Base-by-base conservation (phyloP, 2,329 filamentous ascomycete species). In the Grosmannia huntii region DNA sequence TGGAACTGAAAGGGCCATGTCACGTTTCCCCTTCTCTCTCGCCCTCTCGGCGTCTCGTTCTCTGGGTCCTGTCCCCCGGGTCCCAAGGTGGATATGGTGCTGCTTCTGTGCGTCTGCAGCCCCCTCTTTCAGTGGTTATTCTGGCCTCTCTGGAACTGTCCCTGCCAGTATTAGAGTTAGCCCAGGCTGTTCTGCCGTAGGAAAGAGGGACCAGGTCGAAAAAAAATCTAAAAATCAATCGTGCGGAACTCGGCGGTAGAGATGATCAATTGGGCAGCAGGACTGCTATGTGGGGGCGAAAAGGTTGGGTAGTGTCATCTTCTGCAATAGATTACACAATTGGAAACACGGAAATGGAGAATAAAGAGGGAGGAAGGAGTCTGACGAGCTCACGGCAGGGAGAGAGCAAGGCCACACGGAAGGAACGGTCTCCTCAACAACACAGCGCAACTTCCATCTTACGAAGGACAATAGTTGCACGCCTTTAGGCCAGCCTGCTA, bases 1-100 rank as follows among this genome's bases (percentile, higher is more conserved):
- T 57, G 55, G 48, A 36, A 46, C 55, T 57, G 55, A 33, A 36
- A 46, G 55, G 48, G 48, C 55, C 55, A 44, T 57, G 48, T 48
- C 55, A 31, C 31, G 46, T 23, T 36, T 46, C 14, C 12, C 31
- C 14, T 25, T 23, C 10, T 28, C 27, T 19, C 50, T 21, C 50
- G 50, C 19, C 19, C 11, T 31, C 27, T 31, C 16, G 19, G 50
- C 46, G 46, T 25, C 46, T 49, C 25, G 21, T 49, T 21, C 27
- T 19, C 50, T 49, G 28, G 19, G 31, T 33, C 31, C 31, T 33
- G 31, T 33, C 9, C 31, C 31, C 11, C 11, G 31, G 31, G 31
- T 33, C 31, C 31, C 31, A 33, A 33, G 31, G 44, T 33, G 44
- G 36, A 16, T 25, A 38, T 21, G n/a, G 25, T 4, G 23, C 28